Evolutionary conservation across 768 basidiomycete species (phyloP).

Genomic region (Mycena galericulata): DNA sequence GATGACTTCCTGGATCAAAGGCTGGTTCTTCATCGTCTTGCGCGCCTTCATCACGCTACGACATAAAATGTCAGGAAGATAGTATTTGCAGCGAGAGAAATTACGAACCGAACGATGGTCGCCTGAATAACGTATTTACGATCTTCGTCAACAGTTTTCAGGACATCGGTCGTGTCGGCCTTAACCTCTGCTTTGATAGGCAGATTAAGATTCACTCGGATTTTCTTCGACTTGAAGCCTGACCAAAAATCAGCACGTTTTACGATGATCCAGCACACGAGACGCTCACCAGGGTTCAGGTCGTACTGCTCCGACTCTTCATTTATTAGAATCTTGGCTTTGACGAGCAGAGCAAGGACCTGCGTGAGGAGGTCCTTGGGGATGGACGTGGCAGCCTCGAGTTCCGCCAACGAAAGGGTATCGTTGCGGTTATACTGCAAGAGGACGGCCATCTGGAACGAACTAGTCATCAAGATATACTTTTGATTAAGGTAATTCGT

Average conservation of each 20-base stretch:
- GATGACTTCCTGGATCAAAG: constrained; percentile 90
- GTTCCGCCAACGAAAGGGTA: constrained; percentile 79
- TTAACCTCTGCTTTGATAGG: constrained; percentile 96
- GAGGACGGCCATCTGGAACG: constrained; percentile 96
- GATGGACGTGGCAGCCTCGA: constrained; percentile 74
- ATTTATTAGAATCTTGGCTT: constrained; percentile 90
- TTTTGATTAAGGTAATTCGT: constrained; percentile 95
- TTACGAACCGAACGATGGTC: constrained; percentile 84
- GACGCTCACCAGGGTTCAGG: constrained; percentile 76
- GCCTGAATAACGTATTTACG: constrained; percentile 97
- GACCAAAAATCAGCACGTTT: not conserved
- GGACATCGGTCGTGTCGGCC: constrained; percentile 88
- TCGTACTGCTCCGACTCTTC: constrained; percentile 93
- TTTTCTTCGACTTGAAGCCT: constrained; percentile 96
- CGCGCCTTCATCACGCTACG: constrained; percentile 93
- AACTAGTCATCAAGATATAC: constrained; percentile 95
- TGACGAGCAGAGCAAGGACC: constrained; percentile 73
- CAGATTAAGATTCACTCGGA: constrained; percentile 89
- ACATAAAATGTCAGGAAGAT: constrained; percentile 1
- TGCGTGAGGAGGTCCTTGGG: constrained; percentile 74
- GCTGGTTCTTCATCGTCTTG: constrained; percentile 95
- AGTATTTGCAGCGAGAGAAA: not conserved
- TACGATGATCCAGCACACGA: not conserved
- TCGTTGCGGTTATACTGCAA: constrained; percentile 94
- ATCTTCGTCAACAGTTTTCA: constrained; percentile 97